These are phyloP conservation scores for Protomyces pachydermus DNA, from an alignment of 1,139 yeast species.

Conservation along the genomic window DNA sequence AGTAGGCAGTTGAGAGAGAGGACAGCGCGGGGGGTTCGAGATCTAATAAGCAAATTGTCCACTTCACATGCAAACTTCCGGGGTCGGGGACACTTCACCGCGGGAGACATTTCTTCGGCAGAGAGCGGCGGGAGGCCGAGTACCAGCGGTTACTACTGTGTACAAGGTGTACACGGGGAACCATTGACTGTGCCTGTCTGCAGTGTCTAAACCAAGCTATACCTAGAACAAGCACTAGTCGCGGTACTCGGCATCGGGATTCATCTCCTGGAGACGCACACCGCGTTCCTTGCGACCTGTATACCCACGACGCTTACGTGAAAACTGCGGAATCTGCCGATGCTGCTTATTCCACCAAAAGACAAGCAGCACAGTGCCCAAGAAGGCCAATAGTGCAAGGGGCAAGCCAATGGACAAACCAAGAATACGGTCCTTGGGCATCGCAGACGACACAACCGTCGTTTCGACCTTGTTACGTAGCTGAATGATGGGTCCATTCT, in stretches of 20 bases:
- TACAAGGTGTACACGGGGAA: too few relatives aligned
- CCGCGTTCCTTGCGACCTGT: slow-evolving; percentile 15
- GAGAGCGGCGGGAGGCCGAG: too few relatives aligned
- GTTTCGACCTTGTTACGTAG: slow-evolving; percentile 5
- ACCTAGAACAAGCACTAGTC: background rate
- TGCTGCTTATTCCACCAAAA: slow-evolving; percentile 27
- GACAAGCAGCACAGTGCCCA: slow-evolving; percentile 15
- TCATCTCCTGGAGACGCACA: slow-evolving; percentile 11
- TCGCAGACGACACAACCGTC: background rate
- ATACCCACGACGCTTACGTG: slow-evolving; percentile 2
- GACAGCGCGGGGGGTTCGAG: too few relatives aligned
- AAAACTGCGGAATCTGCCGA: slow-evolving; percentile 19
- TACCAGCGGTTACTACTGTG: too few relatives aligned
- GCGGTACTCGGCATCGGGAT: background rate
- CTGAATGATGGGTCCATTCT: slow-evolving; percentile 16
- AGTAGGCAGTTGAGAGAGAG: too few relatives aligned
- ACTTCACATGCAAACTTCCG: too few relatives aligned
- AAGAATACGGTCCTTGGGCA: slow-evolving; percentile 6
- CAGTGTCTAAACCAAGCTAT: too few relatives aligned
- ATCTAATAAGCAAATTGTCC: too few relatives aligned
- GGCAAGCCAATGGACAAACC: slow-evolving; percentile 21
- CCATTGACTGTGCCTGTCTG: too few relatives aligned
- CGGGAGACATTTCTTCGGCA: too few relatives aligned
- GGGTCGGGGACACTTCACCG: too few relatives aligned
- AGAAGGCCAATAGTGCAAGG: slow-evolving; percentile 15